Evolutionary conservation across 139 green algal genomes (phyloP).

Genomic region (Closterium sp.): DNA sequence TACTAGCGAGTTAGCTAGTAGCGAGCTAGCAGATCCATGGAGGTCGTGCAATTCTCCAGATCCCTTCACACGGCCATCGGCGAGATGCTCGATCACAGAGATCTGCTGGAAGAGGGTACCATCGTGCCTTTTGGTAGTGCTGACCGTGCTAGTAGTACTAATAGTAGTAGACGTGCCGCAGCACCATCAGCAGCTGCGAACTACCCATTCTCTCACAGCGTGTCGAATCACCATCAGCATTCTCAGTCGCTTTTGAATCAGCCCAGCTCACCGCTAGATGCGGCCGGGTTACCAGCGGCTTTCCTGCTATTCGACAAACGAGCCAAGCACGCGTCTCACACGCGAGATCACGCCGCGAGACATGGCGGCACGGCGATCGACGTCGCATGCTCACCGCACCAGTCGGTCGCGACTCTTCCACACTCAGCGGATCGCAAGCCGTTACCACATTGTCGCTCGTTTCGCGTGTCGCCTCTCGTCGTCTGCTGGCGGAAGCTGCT

Average conservation of each 20-base stretch:
- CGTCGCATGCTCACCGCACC: neutral
- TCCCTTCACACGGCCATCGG: neutral
- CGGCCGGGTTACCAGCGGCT: neutral
- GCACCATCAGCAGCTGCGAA: neutral
- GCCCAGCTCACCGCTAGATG: neutral
- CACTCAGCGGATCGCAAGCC: neutral
- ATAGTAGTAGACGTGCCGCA: too few species aligned
- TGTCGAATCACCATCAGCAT: neutral
- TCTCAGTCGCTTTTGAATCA: neutral
- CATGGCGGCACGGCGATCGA: neutral
- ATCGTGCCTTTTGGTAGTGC: neutral
- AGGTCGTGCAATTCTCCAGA: neutral
- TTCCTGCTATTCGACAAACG: neutral
- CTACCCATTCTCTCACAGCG: neutral
- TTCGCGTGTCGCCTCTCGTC: neutral
- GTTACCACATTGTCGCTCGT: neutral
- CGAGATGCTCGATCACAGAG: neutral
- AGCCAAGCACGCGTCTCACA: too few species aligned
- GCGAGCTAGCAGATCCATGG: neutral
- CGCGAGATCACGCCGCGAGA: neutral
- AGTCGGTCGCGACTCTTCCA: neutral
- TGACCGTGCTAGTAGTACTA: too few species aligned
- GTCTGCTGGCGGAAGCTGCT: neutral
- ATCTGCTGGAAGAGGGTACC: neutral
- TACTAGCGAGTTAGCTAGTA: neutral